These are phyloP conservation scores for Amylostereum areolatum DNA, from an alignment of 1,284 basidiomycete genomes.

Conservation along the genomic window DNA sequence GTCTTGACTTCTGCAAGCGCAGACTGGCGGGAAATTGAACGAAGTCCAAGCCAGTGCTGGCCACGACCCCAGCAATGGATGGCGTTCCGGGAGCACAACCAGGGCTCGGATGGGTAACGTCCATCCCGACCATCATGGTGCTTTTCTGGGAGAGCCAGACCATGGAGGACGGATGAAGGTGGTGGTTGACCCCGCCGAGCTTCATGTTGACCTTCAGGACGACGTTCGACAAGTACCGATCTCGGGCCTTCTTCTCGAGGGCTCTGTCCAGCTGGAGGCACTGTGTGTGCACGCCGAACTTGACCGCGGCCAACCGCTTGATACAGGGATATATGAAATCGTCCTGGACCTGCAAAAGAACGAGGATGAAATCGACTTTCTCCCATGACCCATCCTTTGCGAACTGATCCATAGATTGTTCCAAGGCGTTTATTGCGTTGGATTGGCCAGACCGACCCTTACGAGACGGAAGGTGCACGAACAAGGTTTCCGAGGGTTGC, in stretches of 20 bases:
- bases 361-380: constrained; percentile 48
- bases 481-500: constrained; percentile 31
- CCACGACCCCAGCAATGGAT: constrained; percentile 74
- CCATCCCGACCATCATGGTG: constrained; percentile 78
- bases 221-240: constrained; percentile 75
- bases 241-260: constrained; percentile 49
- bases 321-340: constrained; percentile 71
- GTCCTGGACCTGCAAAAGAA: constrained; percentile 56
- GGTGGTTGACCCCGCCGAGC: constrained; percentile 72
- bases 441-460: constrained; percentile 35
- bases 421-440: constrained; percentile 35
- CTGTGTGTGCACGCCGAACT: constrained; percentile 62
- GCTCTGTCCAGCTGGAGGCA: constrained; percentile 61
- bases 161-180: constrained; percentile 49
- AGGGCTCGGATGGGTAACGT: constrained; percentile 70
- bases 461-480: constrained; percentile 22
- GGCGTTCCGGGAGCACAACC: constrained; percentile 55
- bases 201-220: constrained; percentile 65
- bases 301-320: constrained; percentile 66
- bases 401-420: constrained; percentile 27
- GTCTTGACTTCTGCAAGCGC: constrained; percentile 51
- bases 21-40: constrained; percentile 68
- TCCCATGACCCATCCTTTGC: constrained; percentile 13
- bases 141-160: constrained; percentile 55
- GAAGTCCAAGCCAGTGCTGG: constrained; percentile 57